phyloP scores from a whole-genome alignment of 306 rosid species.

The Citrullus mucosospermus region DNA sequence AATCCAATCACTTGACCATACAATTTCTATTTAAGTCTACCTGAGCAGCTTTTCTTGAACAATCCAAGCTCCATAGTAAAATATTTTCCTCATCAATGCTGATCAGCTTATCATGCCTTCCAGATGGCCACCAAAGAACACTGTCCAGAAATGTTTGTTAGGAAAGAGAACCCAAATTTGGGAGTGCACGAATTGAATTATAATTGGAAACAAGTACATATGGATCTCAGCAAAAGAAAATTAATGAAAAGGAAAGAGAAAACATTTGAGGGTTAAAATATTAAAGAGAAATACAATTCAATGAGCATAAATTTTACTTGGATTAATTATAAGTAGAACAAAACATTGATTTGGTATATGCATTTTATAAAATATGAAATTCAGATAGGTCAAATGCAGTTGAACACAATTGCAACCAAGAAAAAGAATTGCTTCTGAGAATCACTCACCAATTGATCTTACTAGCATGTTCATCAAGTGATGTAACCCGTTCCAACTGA shows the following conservation, averaged over 20 bases:
- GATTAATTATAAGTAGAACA: background rate
- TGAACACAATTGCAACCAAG: background rate
- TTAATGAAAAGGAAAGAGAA: background rate
- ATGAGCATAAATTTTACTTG: background rate
- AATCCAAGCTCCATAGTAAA: slow-evolving; percentile 75
- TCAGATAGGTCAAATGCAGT: background rate
- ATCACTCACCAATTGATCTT: slow-evolving; percentile 82
- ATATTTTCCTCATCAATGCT: slow-evolving; percentile 79
- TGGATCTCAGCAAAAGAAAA: background rate
- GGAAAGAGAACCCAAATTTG: background rate
- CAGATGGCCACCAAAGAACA: slow-evolving; percentile 94
- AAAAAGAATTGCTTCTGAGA: background rate
- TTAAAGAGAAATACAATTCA: background rate
- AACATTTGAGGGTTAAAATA: background rate
- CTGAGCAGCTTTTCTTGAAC: slow-evolving; percentile 75
- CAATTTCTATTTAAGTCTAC: slow-evolving; percentile 25
- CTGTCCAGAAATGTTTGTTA: slow-evolving; percentile 24
- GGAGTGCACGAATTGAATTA: background rate
- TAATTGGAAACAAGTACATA: background rate
- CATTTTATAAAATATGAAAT: background rate
- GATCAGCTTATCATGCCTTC: slow-evolving; percentile 79
- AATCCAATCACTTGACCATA: background rate
- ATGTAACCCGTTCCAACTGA: slow-evolving; percentile 67
- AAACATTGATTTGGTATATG: background rate
- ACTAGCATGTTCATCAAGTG: slow-evolving; percentile 53